A percentile compares a stretch with the other conserved stretches of the same genome.
Evolutionary conservation across 495 filamentous ascomycete species (phyloP).

Genomic region (Pyrenula massariospora): DNA sequence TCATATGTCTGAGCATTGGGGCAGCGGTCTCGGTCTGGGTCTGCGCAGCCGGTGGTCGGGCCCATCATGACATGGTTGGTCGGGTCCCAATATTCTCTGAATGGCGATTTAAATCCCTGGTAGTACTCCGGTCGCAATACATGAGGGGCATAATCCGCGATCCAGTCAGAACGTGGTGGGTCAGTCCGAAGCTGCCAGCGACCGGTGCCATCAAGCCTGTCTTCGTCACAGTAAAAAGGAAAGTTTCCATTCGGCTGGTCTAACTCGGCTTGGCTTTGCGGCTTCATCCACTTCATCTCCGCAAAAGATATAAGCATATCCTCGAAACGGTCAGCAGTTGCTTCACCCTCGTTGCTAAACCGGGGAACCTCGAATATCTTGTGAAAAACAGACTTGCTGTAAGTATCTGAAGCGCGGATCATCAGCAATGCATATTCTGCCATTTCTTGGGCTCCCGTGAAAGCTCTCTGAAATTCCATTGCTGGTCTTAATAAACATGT

Average conservation of each 20-base stretch:
- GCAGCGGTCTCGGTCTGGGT: not conserved
- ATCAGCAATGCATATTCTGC: not conserved
- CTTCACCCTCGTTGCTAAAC: not conserved
- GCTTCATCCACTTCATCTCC: not conserved
- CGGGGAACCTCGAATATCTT: not conserved
- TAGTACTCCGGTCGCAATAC: not conserved
- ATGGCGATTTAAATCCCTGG: not conserved
- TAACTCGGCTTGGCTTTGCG: not conserved
- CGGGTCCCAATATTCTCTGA: not conserved
- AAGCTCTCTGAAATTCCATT: not conserved
- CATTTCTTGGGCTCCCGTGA: not conserved
- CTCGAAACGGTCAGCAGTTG: not conserved
- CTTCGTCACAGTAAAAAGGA: not conserved
- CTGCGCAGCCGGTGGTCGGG: not conserved
- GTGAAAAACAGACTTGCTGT: not conserved
- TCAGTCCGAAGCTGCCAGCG: not conserved
- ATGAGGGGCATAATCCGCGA: not conserved
- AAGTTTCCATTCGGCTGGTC: not conserved
- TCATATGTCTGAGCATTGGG: not conserved
- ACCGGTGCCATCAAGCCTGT: not conserved
- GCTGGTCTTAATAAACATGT: not conserved
- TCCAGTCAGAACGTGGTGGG: not conserved
- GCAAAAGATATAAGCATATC: not conserved
- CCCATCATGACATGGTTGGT: not conserved
- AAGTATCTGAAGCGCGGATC: not conserved